These are phyloP conservation scores for Alloteropsis semialata DNA, from an alignment of 176 grass and related monocot genomes.

Conservation along the genomic window DNA sequence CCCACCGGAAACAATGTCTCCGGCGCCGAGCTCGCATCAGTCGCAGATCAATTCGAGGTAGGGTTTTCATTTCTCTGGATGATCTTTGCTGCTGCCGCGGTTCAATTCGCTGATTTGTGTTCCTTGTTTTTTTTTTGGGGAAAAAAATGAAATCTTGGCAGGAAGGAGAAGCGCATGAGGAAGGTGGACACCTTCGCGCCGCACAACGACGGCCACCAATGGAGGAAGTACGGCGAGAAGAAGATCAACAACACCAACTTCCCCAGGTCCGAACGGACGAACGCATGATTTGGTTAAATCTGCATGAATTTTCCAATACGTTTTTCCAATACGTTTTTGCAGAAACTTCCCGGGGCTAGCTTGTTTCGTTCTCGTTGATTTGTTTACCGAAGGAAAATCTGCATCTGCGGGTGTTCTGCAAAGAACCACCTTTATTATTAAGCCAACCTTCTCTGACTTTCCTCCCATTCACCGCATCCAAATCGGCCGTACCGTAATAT, in stretches of 20 bases:
- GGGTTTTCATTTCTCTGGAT: background rate
- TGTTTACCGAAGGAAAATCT: background rate
- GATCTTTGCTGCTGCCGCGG: background rate
- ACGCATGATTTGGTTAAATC: too few relatives aligned
- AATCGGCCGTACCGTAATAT: background rate
- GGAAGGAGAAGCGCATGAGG: constrained; percentile 54
- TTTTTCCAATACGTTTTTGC: too few relatives aligned
- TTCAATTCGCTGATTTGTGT: constrained; percentile 16
- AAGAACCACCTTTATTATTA: background rate
- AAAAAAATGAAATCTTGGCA: background rate
- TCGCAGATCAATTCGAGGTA: constrained; percentile 43
- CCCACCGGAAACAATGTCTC: constrained; percentile 35
- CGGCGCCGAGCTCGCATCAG: constrained; percentile 39
- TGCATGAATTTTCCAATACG: too few relatives aligned
- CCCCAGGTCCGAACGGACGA: constrained; percentile 22
- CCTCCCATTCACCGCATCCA: background rate
- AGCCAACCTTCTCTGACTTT: background rate
- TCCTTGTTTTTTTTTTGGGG: background rate
- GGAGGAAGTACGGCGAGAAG: constrained; percentile 98
- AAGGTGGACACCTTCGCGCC: constrained; percentile 63
- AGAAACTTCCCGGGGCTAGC: too few relatives aligned
- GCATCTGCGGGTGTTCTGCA: constrained; percentile 6
- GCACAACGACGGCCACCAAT: constrained; percentile 78
- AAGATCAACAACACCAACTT: constrained; percentile 70
- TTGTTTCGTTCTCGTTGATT: too few relatives aligned